A percentile compares a stretch with the other conserved stretches of the same genome.
Conservation (phyloP, 225 moss, liverwort and hornwort genomes). For the Anthoceros angustus region DNA sequence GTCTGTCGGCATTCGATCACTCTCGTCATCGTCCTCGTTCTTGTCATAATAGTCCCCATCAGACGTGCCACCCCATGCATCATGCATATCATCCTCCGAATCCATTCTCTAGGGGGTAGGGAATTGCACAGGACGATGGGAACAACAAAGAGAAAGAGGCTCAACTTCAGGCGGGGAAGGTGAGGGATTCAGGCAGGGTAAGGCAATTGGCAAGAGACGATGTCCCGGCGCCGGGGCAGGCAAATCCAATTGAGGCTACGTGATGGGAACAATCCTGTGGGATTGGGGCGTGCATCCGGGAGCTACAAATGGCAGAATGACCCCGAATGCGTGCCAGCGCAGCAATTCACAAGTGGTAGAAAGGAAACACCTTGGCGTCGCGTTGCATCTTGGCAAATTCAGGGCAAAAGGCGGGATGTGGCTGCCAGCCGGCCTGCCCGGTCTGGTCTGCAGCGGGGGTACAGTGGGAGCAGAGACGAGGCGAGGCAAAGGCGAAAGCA, state of each 20-base stretch:
- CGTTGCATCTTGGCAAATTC: background rate
- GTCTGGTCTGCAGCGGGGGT: no score
- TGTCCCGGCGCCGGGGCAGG: background rate
- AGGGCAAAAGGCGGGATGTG: background rate
- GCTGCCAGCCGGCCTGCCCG: no score
- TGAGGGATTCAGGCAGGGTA: background rate
- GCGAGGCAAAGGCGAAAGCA: no score
- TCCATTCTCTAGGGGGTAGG: slow-evolving; percentile 22
- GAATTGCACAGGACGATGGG: background rate
- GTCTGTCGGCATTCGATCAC: slow-evolving; percentile 34
- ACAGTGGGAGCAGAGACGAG: no score
- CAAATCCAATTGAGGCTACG: background rate
- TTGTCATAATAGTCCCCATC: slow-evolving; percentile 52
- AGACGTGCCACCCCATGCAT: slow-evolving; percentile 52
- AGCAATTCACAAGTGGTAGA: background rate
- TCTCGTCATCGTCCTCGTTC: slow-evolving; percentile 37
- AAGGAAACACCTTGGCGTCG: background rate
- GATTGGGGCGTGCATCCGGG: background rate
- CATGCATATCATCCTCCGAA: slow-evolving; percentile 60
- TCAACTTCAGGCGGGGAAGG: background rate
- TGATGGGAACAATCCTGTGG: background rate
- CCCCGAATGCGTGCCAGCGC: background rate
- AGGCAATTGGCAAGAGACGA: background rate
- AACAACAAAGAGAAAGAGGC: background rate
- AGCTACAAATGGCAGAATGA: background rate